phyloP scores from a whole-genome alignment of 306 rosid genomes.

The Vigna hirtella region DNA sequence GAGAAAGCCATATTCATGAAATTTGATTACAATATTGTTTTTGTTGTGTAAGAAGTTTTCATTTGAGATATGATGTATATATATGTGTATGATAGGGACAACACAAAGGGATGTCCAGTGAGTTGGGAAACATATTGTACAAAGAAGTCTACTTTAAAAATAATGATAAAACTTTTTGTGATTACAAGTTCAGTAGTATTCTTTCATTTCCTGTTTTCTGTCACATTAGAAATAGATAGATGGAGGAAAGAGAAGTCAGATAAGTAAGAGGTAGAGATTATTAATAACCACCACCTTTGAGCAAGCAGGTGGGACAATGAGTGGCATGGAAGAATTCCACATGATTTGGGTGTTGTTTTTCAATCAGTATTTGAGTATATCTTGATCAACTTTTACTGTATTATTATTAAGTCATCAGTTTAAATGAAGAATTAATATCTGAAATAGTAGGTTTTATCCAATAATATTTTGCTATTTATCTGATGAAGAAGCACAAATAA shows the following conservation, averaged over 20 bases:
- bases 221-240: constrained; percentile 8
- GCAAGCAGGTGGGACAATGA: constrained; percentile 1
- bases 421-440: too few species aligned
- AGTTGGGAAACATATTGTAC: constrained; percentile 46
- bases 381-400: background rate
- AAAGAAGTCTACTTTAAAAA: constrained; percentile 43
- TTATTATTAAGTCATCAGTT: background rate
- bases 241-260: background rate
- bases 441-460: background rate
- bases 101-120: constrained; percentile 37
- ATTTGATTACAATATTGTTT: too few species aligned
- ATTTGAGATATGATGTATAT: constrained; percentile 12
- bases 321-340: constrained; percentile 27
- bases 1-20: too few species aligned
- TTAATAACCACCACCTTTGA: constrained; percentile 6
- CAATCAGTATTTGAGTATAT: background rate
- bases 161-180: constrained; percentile 41
- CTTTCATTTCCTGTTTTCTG: constrained; percentile 24
- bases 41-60: too few species aligned
- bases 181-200: constrained; percentile 10
- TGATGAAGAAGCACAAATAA: background rate
- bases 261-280: constrained; percentile 6
- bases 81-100: constrained; percentile 42
- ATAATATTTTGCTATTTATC: background rate
- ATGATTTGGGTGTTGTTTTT: background rate